Base-by-base conservation (phyloP, 1,139 yeast genomes). In the Geotrichum reessii region DNA sequence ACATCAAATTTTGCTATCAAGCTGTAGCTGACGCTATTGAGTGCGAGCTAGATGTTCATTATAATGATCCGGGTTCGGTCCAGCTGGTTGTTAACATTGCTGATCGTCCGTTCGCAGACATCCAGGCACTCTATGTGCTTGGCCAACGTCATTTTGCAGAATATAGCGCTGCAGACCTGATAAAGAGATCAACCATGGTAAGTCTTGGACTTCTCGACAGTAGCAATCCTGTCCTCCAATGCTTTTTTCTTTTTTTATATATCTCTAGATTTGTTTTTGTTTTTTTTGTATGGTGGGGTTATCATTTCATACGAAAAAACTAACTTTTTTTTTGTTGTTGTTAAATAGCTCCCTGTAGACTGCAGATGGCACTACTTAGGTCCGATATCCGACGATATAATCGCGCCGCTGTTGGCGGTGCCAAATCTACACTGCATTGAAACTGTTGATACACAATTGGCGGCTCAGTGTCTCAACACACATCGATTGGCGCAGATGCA, bases 361-460 rank as follows among this genome's bases (percentile, higher is more conserved):
- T 91, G 93, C 63, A 76, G 85, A 60, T 93, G 99, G 99, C 99
- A 95, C 71, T 95, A 93, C 69, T 92, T 93, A 63, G 99, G 99
- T 21, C 86, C 90, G 0, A 25, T 74, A 93, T 60, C 99, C 93
- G 74, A 80, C 93, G 4, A 93, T 67, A 93, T 93, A 71, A 86
- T 96, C 66, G 91, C 90, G 69, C 91, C 87, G 63, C 78, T 93
- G 63, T 87, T 96, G 19, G 77, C 81, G 60, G 82, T 93, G 42
- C 80, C 81, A 31, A 91, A 87, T 65, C 75, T 93, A 63, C 84
- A 81, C 66, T 87, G 90, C 1, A 90, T 93, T 9, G 98, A 95
- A 70, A 88, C 98, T 0, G 78, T 93, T 22, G 98, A 93, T 70
- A 78, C 87, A 3, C 77, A 83, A 63, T 87, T 89, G 67, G 92